Conservation (phyloP, 2,329 filamentous ascomycete species). For the Penicillium sp. region DNA sequence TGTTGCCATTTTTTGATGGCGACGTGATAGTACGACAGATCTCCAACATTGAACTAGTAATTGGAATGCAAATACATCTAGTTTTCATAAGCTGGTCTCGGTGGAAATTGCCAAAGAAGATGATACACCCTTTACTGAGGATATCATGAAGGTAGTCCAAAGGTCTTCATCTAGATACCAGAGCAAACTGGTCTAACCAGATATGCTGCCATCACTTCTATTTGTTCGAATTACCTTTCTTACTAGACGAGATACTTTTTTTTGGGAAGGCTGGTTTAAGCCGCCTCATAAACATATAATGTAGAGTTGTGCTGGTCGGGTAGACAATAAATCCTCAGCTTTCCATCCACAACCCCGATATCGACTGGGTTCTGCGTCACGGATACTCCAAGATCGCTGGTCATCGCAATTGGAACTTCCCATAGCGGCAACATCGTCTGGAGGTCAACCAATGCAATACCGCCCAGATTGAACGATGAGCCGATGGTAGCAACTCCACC, state of each 20-base stretch:
- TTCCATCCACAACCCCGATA: slow-evolving; percentile 49
- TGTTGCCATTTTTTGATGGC: not conserved
- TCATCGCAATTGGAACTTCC: slow-evolving; percentile 52
- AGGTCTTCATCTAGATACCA: too few relatives aligned
- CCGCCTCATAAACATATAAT: slow-evolving; percentile 54
- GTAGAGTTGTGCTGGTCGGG: slow-evolving; percentile 54
- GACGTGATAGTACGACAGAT: not conserved
- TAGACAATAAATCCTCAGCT: slow-evolving; percentile 52
- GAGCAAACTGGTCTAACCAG: too few relatives aligned
- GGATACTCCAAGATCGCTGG: slow-evolving; percentile 44
- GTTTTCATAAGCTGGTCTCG: too few relatives aligned
- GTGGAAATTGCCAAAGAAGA: too few relatives aligned
- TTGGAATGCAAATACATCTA: not conserved
- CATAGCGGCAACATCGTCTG: slow-evolving; percentile 51
- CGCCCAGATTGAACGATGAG: slow-evolving; percentile 43
- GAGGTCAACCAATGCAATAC: slow-evolving; percentile 54
- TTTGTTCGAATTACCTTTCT: too few relatives aligned
- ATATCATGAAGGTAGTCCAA: too few relatives aligned
- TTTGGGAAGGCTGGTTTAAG: not conserved
- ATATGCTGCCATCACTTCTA: too few relatives aligned
- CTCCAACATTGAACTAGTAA: not conserved
- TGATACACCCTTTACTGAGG: too few relatives aligned
- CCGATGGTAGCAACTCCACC: slow-evolving; percentile 51
- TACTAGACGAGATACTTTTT: too few relatives aligned
- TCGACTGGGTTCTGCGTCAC: slow-evolving; percentile 57